phyloP scores from a whole-genome alignment of 1,284 basidiomycete species.

The Leucoagaricus sp. region DNA sequence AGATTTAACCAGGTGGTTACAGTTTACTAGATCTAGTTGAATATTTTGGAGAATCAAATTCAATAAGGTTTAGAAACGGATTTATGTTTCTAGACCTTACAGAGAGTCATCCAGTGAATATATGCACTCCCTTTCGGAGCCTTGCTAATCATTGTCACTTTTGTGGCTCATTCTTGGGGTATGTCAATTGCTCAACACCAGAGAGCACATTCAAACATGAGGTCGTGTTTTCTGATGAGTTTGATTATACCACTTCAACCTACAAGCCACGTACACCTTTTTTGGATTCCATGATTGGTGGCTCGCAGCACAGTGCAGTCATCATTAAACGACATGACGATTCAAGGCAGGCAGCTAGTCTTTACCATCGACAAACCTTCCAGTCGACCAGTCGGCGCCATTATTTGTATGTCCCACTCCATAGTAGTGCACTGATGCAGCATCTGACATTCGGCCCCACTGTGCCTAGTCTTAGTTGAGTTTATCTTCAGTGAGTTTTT shows the following conservation, averaged over 20 bases:
- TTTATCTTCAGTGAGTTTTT: slow-evolving; percentile 3
- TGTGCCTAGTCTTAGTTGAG: not conserved
- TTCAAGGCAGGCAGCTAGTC: not conserved
- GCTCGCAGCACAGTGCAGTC: not conserved
- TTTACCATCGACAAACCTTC: not conserved
- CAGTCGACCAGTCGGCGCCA: slow-evolving; percentile 2
- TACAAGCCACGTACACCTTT: not conserved
- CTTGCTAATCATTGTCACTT: not conserved
- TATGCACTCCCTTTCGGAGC: not conserved
- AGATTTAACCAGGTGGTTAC: no score
- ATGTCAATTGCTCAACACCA: slow-evolving; percentile 7
- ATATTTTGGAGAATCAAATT: no score
- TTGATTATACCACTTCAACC: not conserved
- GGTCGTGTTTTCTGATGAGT: slow-evolving; percentile 12
- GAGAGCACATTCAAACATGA: not conserved
- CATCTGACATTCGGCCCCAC: not conserved
- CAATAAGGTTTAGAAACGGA: no score
- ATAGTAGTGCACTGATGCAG: slow-evolving; percentile 5
- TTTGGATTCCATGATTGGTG: not conserved
- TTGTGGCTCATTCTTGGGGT: not conserved
- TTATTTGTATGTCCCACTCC: slow-evolving; percentile 6
- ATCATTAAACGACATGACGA: slow-evolving; percentile 5
- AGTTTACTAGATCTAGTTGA: no score
- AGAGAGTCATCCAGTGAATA: no score
- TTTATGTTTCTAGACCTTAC: no score